Conservation (phyloP, 2,329 filamentous ascomycete genomes). For the Fusarium sp. region DNA sequence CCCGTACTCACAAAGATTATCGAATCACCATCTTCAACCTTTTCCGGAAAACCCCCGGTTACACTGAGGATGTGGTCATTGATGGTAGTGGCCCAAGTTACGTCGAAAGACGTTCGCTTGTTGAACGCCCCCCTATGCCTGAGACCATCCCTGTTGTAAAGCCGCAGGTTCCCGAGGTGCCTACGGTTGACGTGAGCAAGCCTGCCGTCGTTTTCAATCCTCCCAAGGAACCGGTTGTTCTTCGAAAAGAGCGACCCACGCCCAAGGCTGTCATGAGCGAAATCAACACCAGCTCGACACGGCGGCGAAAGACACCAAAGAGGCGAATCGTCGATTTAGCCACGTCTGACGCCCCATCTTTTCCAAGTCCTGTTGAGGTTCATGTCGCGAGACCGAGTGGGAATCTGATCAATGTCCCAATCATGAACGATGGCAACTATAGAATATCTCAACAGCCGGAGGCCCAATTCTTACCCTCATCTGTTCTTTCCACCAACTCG, state of each 20-base stretch:
- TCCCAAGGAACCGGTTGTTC: constrained; percentile 63
- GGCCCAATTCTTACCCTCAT: constrained; percentile 52
- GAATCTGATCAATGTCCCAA: constrained; percentile 40
- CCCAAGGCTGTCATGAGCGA: constrained; percentile 69
- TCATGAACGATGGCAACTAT: constrained; percentile 56
- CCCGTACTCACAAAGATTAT: constrained; percentile 86
- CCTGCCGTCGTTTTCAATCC: constrained; percentile 69
- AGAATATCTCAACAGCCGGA: constrained; percentile 61
- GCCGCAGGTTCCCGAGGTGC: constrained; percentile 72
- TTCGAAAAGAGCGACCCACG: constrained; percentile 71
- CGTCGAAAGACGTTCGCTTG: constrained; percentile 84
- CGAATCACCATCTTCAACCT: constrained; percentile 95
- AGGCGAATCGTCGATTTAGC: constrained; percentile 75
- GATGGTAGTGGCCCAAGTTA: constrained; percentile 88
- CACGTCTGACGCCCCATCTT: constrained; percentile 60
- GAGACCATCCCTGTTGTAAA: constrained; percentile 83
- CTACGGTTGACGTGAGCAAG: constrained; percentile 76
- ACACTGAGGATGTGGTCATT: constrained; percentile 89
- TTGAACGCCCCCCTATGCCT: constrained; percentile 83
- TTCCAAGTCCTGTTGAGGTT: constrained; percentile 51
- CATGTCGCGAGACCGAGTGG: constrained; percentile 33
- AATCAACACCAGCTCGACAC: constrained; percentile 69
- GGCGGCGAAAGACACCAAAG: constrained; percentile 72
- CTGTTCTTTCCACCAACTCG: constrained; percentile 51
- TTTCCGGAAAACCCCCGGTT: constrained; percentile 90